phyloP scores from a whole-genome alignment of 2,329 filamentous ascomycete genomes.

The Alternaria panax region DNA sequence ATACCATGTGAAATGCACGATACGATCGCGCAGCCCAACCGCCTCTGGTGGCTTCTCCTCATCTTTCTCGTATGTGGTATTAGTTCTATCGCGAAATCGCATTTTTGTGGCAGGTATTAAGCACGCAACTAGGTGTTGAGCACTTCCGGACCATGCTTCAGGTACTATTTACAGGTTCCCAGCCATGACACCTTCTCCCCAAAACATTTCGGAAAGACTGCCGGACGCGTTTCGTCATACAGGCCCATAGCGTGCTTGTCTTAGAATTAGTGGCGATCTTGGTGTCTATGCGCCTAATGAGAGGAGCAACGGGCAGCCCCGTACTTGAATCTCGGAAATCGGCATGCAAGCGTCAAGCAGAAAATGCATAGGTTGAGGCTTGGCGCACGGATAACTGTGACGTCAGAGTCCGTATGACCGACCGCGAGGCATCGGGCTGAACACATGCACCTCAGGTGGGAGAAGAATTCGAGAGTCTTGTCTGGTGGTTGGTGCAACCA shows the following conservation, averaged over 20 bases:
- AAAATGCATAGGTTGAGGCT: not conserved
- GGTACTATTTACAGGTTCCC: constrained; percentile 3
- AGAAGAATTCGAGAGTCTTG: not conserved
- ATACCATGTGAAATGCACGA: constrained; percentile 38
- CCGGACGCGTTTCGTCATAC: constrained; percentile 16
- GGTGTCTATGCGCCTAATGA: constrained; percentile 3
- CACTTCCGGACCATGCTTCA: not conserved
- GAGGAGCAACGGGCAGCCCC: not conserved
- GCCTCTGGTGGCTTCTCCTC: constrained; percentile 24
- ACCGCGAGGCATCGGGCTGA: not conserved
- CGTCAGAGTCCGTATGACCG: constrained; percentile 1
- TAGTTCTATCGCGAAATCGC: constrained; percentile 31
- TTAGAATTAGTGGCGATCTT: constrained; percentile 1
- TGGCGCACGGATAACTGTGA: constrained; percentile 2
- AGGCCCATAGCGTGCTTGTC: constrained; percentile 4
- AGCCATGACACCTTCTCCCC: constrained; percentile 1
- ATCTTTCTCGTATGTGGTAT: constrained; percentile 18
- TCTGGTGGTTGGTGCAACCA: not conserved
- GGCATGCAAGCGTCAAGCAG: constrained; percentile 4
- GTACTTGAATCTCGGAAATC: constrained; percentile 6
- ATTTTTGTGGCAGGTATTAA: constrained; percentile 11
- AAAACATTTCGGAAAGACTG: constrained; percentile 1
- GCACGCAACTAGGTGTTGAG: constrained; percentile 1
- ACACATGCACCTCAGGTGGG: not conserved
- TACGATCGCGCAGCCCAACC: constrained; percentile 32